A percentile compares a stretch with the other conserved stretches of the same genome.
Evolutionary conservation across 257 asterid species (phyloP).

Genomic region (Leptodermis oblonga): DNA sequence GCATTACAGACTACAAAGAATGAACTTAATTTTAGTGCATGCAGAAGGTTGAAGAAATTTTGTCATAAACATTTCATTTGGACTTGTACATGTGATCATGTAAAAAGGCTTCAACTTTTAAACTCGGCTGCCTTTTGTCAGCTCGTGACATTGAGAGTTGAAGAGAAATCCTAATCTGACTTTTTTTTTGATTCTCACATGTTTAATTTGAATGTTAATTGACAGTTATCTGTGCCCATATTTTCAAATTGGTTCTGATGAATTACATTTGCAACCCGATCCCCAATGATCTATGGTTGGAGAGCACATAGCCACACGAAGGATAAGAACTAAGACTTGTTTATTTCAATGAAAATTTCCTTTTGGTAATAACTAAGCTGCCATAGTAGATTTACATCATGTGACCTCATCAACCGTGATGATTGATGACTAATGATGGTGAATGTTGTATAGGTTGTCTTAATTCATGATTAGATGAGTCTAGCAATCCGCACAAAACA

Average conservation of each 20-base stretch:
- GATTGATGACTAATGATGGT: neutral
- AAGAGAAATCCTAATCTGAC: neutral
- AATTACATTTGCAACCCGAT: neutral
- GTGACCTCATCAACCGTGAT: conserved; percentile 2
- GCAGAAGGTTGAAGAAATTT: neutral
- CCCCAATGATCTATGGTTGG: neutral
- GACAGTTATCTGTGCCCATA: neutral
- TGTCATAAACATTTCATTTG: neutral
- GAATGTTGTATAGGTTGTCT: neutral
- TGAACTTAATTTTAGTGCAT: neutral
- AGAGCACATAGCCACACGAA: neutral
- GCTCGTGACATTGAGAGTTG: neutral
- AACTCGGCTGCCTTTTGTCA: neutral
- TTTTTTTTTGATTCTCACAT: neutral
- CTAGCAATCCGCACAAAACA: neutral
- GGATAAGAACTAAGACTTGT: neutral
- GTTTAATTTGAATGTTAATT: neutral
- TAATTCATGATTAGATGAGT: neutral
- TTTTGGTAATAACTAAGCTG: neutral
- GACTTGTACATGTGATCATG: neutral
- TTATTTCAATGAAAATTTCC: neutral
- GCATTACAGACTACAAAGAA: neutral
- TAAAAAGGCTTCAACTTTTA: neutral
- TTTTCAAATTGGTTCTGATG: neutral
- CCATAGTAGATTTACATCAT: neutral